Evolutionary conservation across 192 early-diverging fungal species (phyloP), one percentile per base, ranked within the genome.

Genomic region (Cetraspora pellucida): DNA sequence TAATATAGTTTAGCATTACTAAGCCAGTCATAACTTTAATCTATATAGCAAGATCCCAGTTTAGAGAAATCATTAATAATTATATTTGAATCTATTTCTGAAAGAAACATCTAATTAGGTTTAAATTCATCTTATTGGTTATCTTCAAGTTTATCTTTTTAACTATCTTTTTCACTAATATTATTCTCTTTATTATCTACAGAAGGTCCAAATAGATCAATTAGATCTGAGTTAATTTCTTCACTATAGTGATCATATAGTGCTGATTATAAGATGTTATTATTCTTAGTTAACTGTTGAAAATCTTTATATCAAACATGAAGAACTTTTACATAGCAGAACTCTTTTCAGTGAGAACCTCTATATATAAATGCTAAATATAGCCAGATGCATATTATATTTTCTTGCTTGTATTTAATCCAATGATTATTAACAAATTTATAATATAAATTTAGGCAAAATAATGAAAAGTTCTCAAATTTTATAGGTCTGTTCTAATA

Each of bases 221-320:
- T 47, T 46, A 19, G 44, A 27, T 68, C 44, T 28, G 4, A 0
- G 13, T 46, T 68, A 0, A 68, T 68, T 8, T 68, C 66, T 68
- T 68, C 66, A 49, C 43, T 47, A 68, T 68, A 19, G 46, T 23
- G 44, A 28, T 67, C 65, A 67, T 67, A 60, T 6, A 67, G 2
- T 67, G 10, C 25, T 67, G 65, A 67, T 37, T 37, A 67, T 31
- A 17, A 21, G 11, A 46, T 67, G 17, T 27, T 47, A 16, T 25
- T 9, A 43, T 47, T 17, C 3, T 31, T 25, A 14, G 3, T 67
- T 13, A 67, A 31, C 31, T 67, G 2, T 46, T 67, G 0, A 44
- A 67, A 44, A 46, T 17, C 44, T 44, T 16, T 27, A 25, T 67
- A 37, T 2, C 0, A 3, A 25, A 67, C 43, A 16, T 67, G 43